Percentiles rank a stretch among this genome's conserved stretches.
Evolutionary conservation across 768 basidiomycete genomes (phyloP).

Genomic region (Phylloporus sp.): DNA sequence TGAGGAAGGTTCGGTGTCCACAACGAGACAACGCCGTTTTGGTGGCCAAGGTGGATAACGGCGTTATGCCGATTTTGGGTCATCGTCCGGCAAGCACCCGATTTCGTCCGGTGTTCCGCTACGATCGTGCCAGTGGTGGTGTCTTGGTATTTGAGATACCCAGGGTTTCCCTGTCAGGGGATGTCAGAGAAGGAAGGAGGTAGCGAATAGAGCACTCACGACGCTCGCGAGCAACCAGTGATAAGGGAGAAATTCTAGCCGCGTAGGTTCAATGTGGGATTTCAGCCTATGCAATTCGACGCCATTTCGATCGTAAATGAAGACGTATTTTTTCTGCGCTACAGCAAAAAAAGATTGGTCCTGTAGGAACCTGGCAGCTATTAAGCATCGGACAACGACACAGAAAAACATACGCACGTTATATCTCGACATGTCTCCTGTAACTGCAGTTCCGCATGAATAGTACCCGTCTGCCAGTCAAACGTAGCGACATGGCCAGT

Average conservation of each 20-base stretch:
- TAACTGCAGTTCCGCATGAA: slow-evolving; percentile 86
- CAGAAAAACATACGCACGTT: slow-evolving; percentile 50
- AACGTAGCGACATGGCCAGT: slow-evolving; percentile 89
- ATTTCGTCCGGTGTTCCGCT: slow-evolving; percentile 83
- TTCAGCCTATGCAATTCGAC: slow-evolving; percentile 87
- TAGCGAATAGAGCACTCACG: slow-evolving; percentile 42
- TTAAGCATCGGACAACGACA: not conserved
- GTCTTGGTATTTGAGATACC: slow-evolving; percentile 95
- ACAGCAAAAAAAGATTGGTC: slow-evolving; percentile 93
- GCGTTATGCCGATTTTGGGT: slow-evolving; percentile 91
- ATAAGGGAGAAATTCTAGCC: slow-evolving; percentile 90
- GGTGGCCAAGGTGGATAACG: slow-evolving; percentile 91
- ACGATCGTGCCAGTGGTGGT: slow-evolving; percentile 89
- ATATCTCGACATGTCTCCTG: slow-evolving; percentile 91
- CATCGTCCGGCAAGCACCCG: slow-evolving; percentile 83
- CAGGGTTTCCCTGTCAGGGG: slow-evolving; percentile 66
- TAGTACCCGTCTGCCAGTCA: slow-evolving; percentile 84
- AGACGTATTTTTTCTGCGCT: slow-evolving; percentile 94
- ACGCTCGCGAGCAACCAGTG: slow-evolving; percentile 90
- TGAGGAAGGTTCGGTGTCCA: slow-evolving; percentile 96
- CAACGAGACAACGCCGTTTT: slow-evolving; percentile 91
- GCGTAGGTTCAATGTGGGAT: slow-evolving; percentile 82
- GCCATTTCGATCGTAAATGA: slow-evolving; percentile 92
- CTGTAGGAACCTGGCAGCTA: slow-evolving; percentile 68
- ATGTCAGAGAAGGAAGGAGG: not conserved